Base-by-base conservation (phyloP, 2,329 filamentous ascomycete genomes). In the Botryotinia convoluta region DNA sequence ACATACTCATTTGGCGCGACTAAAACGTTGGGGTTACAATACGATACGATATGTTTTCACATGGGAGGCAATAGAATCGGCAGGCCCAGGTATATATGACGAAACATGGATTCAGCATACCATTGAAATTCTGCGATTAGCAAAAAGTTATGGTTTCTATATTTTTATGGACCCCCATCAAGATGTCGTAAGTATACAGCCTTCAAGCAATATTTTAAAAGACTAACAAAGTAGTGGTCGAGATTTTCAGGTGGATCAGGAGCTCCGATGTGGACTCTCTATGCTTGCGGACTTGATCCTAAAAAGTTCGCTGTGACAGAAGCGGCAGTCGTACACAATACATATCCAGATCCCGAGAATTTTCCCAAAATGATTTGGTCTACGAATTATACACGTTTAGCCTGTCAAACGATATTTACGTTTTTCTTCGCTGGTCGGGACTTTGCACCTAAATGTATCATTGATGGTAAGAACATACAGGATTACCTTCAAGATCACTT, bases 321-420 rank as follows among this genome's bases (percentile, higher is more conserved):
- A 83, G 95, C 95, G 6, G 94, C 96, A 54, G 88, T 98, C 74
- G 95, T 99, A 10, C 96, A 99, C 71, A 99, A 98, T 80, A 97
- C 93, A 2, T 98, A 93, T 80, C 90, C 93, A 16, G 88, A 97
- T 32, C 94, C 95, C 14, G 91, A 91, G 39, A 87, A 91, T 1
- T 99, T 95, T 77, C 96, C 96, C 37, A 98, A 98, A 84, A 99
- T 99, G 97, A 95, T 98, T 73, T 99, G 96, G 96, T 94, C 95
- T 26, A 98, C 97, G 69, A 99, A 99, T 81, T 99, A 99, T 82
- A 92, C 90, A 75, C 89, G 96, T 37, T 86, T 98, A 68, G 95
- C 92, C 4, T 93, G 92, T 68, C 93, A 95, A 77, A 95, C 94
- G 63, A 94, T 98, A 77, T 98, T 98, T 81, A 97, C 95, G 0